Evolutionary conservation across 1,139 yeast species (phyloP), one percentile per base, ranked within the genome.

Genomic region (Blastobotrys persicus): DNA sequence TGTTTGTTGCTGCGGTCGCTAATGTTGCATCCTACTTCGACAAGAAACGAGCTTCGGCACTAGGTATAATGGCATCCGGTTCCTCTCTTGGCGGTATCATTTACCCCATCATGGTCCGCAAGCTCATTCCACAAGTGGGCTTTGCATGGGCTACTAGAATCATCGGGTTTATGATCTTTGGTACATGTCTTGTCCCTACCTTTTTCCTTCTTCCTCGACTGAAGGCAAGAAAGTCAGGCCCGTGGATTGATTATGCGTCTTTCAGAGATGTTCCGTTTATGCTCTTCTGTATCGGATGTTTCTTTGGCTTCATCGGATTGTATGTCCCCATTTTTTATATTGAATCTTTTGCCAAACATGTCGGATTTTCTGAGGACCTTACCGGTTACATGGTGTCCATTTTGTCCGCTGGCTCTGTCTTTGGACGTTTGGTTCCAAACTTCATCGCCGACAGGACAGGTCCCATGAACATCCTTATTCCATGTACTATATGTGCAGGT

Each of bases 31-130:
- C 79, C 54, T 83, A 78, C 68, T 83, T 82, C 63, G 68, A 73
- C 51, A 72, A 69, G 49, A 74, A 68, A 50, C 71, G 84, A 50
- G 77, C 82, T 0, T 65, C 79, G 26, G 87, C 85, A 1, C 65
- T 75, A 12, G 83, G 85, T 2, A 55, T 81, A 1, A 76, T 79
- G 1, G 73, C 83, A 1, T 74, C 79, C 1, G 87, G 87, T 0
- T 74, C 84, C 2, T 80, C 84, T 12, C 63, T 75, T 4, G 71
- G 70, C 4, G 72, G 71, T 14, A 54, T 65, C 4, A 49, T 66
- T 7, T 63, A 59, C 48, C 70, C 72, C 2, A 57, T 66, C 45
- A 55, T 63, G 51, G 57, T 62, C 5, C 57, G 59, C 31, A 50
- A 55, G n/a, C 52, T 66, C 42, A 53, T 68, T 37, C 59, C 61